Evolutionary conservation across 2,329 filamentous ascomycete species (phyloP), one percentile per base, ranked within the genome.

Genomic region (Pseudogymnoascus sp.): DNA sequence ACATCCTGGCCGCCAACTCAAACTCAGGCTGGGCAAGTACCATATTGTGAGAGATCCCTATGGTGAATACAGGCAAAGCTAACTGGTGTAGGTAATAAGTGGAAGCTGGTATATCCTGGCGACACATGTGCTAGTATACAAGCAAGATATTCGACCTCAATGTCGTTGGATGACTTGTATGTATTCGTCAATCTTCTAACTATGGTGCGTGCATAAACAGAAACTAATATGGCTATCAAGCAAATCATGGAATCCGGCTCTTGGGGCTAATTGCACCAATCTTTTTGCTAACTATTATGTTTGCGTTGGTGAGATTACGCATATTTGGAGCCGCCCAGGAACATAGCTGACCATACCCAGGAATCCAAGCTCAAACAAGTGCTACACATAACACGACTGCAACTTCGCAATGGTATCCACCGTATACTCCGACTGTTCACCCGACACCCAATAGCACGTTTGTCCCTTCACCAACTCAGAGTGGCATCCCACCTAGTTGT

Each of bases 21-120:
- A 43, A 70, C 66, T 12, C 66, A 64, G 62, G 60, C 61, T 6
- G 68, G 69, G 11, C 64, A 70, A 65, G 64, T 66, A 8, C 43
- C 24, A n/a, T 62, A 63, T 50, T 68, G 67, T 60, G 22, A 65
- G 53, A 38, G 5, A 12, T 31, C 11, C 16, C 4, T 4, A 16
- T 40, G 31, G 14, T 24, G 4, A 10, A 26, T 6, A 4, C 31
- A 40, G 35, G 4, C 50, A 22, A 60, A 19, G 35, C 40, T 63
- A 16, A 63, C 53, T 12, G n/a, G 8, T 38, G 6, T 28, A 60
- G 56, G 56, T 19, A 60, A 38, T 43, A 35, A 59, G 6, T 62
- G 61, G 61, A 53, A 62, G 12, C 24, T 53, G 22, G 61, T 53
- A 26, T 31, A 62, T 35, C 38, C 31, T 8, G 38, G 61, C 6